Evolutionary conservation across 371 early-diverging fungal genomes (phyloP).

Genomic region (Actinomortierella ambigua): DNA sequence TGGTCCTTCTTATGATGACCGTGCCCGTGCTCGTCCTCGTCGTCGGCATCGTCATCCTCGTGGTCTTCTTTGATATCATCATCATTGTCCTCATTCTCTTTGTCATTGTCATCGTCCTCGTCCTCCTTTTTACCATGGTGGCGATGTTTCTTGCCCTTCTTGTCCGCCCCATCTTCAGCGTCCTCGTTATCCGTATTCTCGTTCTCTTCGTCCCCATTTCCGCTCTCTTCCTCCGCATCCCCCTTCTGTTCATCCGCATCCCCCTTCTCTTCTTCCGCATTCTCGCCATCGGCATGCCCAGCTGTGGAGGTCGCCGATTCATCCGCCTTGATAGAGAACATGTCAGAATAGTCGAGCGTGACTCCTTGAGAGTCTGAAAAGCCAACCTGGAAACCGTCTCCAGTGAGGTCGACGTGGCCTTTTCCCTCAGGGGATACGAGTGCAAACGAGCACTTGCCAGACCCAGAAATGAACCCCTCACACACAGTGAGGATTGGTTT

Average conservation of each 20-base stretch:
- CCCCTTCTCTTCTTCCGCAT: background rate
- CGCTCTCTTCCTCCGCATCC: background rate
- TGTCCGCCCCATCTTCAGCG: background rate
- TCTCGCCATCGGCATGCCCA: too few relatives aligned
- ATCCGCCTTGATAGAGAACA: constrained; percentile 3
- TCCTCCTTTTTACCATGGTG: background rate
- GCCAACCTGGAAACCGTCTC: too few relatives aligned
- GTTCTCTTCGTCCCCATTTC: constrained; percentile 1
- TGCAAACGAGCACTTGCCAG: constrained; percentile 34
- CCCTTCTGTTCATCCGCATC: background rate
- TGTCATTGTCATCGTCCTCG: background rate
- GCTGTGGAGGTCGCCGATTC: too few relatives aligned
- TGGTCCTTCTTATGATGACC: background rate
- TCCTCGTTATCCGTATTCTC: background rate
- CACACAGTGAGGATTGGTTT: constrained; percentile 15
- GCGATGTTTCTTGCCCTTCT: background rate
- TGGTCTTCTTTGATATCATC: background rate
- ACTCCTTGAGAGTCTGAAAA: too few relatives aligned
- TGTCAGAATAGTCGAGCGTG: constrained; percentile 20
- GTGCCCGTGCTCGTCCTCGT: background rate
- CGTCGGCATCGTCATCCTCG: background rate
- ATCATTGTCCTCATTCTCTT: background rate
- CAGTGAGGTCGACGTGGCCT: too few relatives aligned
- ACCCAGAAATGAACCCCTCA: constrained; percentile 20
- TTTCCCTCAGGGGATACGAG: too few relatives aligned